A percentile compares a stretch with the other conserved stretches of the same genome.
Evolutionary conservation across 2,329 filamentous ascomycete species (phyloP).

Genomic region (Verticillium nubilum): DNA sequence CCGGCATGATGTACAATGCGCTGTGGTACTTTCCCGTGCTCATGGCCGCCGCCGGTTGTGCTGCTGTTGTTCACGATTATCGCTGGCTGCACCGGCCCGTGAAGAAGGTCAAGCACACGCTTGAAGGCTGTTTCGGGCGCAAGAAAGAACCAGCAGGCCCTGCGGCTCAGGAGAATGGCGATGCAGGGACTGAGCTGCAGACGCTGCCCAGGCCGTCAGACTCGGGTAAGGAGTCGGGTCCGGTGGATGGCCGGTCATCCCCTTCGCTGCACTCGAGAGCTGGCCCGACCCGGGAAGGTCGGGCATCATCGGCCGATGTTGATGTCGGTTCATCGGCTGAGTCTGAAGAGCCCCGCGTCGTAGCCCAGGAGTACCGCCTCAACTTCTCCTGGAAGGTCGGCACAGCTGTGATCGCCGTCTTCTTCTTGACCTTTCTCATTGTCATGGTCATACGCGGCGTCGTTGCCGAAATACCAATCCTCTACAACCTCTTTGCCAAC

Average conservation of each 20-base stretch:
- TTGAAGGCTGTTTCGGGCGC: neutral
- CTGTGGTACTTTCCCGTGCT: slow-evolving; percentile 71
- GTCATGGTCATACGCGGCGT: slow-evolving; percentile 47
- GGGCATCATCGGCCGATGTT: slow-evolving; percentile 1
- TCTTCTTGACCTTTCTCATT: slow-evolving; percentile 50
- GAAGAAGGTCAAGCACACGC: neutral
- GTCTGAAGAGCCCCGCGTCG: slow-evolving; percentile 15
- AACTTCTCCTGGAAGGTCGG: slow-evolving; percentile 41
- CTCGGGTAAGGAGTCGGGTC: neutral
- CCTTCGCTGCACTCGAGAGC: neutral
- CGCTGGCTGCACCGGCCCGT: slow-evolving; percentile 38
- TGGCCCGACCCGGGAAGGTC: neutral
- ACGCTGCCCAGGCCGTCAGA: neutral
- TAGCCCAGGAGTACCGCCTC: slow-evolving; percentile 26
- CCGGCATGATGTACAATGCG: slow-evolving; percentile 64
- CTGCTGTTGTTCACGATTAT: slow-evolving; percentile 51
- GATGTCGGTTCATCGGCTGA: neutral
- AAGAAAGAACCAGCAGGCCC: neutral
- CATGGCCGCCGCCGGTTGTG: slow-evolving; percentile 49
- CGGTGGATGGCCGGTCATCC: neutral
- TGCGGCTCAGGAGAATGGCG: slow-evolving; percentile 1
- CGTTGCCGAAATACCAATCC: slow-evolving; percentile 26
- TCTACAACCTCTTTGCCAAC: slow-evolving; percentile 62
- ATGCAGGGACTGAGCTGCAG: neutral
- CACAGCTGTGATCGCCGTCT: slow-evolving; percentile 33